A percentile compares a stretch with the other conserved stretches of the same genome.
These are phyloP conservation scores for Silene uniflora DNA, from an alignment of 148 eudicot genomes.

Conservation along the genomic window DNA sequence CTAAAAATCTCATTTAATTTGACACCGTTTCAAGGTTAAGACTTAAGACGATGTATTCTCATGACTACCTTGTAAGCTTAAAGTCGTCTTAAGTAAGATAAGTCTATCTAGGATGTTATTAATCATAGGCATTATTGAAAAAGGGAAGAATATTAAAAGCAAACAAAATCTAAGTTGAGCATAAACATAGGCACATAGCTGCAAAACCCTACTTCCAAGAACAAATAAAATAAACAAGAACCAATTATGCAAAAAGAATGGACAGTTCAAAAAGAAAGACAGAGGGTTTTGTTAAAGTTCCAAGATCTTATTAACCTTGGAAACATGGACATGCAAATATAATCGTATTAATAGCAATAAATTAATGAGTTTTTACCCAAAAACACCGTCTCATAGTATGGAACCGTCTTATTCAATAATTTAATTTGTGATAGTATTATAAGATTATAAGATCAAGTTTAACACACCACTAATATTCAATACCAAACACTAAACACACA, in stretches of 20 bases:
- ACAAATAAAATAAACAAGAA: slow-evolving; percentile 16
- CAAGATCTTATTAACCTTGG: slow-evolving; percentile 29
- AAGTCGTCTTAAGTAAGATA: too few relatives aligned
- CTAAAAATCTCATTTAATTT: too few relatives aligned
- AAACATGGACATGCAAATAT: slow-evolving; percentile 42
- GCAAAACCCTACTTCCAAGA: slow-evolving; percentile 36
- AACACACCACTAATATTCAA: slow-evolving; percentile 4
- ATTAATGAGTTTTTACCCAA: too few relatives aligned
- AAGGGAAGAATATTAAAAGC: background rate
- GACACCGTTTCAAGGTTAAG: too few relatives aligned
- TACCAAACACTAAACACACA: background rate
- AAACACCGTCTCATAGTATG: too few relatives aligned
- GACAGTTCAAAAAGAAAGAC: slow-evolving; percentile 11
- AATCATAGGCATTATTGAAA: background rate
- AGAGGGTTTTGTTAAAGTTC: slow-evolving; percentile 18
- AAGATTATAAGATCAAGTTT: slow-evolving; percentile 7
- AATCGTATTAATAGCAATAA: too few relatives aligned
- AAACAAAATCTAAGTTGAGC: background rate
- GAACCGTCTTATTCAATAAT: too few relatives aligned
- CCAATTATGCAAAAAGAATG: slow-evolving; percentile 13
- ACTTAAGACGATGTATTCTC: too few relatives aligned
- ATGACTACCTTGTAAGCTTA: too few relatives aligned
- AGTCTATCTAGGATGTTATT: background rate
- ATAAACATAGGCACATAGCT: slow-evolving; percentile 16
- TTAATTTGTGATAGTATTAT: too few relatives aligned